Evolutionary conservation across 2,329 filamentous ascomycete genomes (phyloP).

Genomic region (Pseudogymnoascus sp.): DNA sequence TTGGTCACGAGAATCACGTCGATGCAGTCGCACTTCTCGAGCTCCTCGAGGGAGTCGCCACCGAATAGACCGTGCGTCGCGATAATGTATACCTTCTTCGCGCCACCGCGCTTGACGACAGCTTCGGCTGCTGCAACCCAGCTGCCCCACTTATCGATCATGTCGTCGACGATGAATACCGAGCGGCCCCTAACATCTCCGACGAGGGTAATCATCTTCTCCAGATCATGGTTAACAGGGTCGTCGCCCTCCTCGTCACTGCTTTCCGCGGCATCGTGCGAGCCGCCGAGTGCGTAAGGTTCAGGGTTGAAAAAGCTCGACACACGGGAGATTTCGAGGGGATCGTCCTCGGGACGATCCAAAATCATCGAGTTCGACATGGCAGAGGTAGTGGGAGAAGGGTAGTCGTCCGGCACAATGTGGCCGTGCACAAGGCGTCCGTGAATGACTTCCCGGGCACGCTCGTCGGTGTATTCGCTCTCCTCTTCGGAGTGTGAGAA

Average conservation of each 20-base stretch:
- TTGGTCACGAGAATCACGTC: conserved; percentile 93
- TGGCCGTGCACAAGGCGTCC: conserved; percentile 88
- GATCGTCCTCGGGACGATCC: conserved; percentile 59
- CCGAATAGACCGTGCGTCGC: conserved; percentile 95
- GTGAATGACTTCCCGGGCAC: conserved; percentile 82
- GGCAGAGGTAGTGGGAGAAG: conserved; percentile 67
- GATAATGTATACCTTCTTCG: conserved; percentile 94
- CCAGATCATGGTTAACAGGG: conserved; percentile 70
- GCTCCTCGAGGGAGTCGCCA: conserved; percentile 77
- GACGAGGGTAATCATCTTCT: conserved; percentile 96
- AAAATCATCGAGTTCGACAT: conserved; percentile 50
- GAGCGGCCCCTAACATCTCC: conserved; percentile 83
- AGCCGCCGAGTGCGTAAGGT: conserved; percentile 67
- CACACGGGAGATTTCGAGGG: conserved; percentile 71
- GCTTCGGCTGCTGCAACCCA: conserved; percentile 98
- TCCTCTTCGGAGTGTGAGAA: conserved; percentile 24
- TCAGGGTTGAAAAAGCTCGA: conserved; percentile 72
- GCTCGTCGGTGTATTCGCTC: conserved; percentile 50
- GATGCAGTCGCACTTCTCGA: conserved; percentile 89
- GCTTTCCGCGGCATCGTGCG: conserved; percentile 71
- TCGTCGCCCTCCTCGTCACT: conserved; percentile 92
- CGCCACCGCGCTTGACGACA: conserved; percentile 84
- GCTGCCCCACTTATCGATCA: conserved; percentile 94
- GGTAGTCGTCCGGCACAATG: conserved; percentile 88
- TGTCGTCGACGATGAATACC: conserved; percentile 95